Evolutionary conservation across 352 stramenopile genomes (phyloP), one percentile per base, ranked within the genome.

Genomic region (Pythium vanterpoolii): DNA sequence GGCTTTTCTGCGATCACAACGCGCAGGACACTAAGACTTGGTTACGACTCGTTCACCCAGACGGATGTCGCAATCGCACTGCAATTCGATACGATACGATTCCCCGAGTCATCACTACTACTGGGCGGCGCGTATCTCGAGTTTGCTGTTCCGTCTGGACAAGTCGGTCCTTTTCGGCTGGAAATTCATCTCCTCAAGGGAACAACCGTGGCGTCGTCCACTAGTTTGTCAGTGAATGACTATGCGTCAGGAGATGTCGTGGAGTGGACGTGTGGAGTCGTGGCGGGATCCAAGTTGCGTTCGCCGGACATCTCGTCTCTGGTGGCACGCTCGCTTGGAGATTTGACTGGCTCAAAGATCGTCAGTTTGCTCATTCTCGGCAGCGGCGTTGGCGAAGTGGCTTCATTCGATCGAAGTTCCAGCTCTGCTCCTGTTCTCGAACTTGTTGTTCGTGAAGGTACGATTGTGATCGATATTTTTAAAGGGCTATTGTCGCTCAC

Each of bases 301-400:
- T 77, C 75, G 1, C 72, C 76, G 7, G 63, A 79, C 73, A 39
- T 59, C 71, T 28, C 69, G 40, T 19, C 13, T 16, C 45, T 71
- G 16, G 18, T 66, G 6, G 18, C 13, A 2, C 5, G 9, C 0
- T 33, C 51, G 6, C 51, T 69, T 2, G 58, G 53, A 40, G 56
- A 69, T 33, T 40, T 69, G 2, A 45, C 34, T 3, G 52, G 39
- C 7, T 16, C 44, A 1, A 46, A 54, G 33, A 7, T 24, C 21
- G 45, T 60, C 6, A 59, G 26, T 0, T 58, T 87, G 0, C 33
- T 84, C 1, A 72, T 87, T 23, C 61, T 69, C 0, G 77, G 77
- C 38, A 77, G 69, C 27, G 77, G 74, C 1, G 49, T 85, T 5
- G 77, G 77, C 30, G 77, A 83, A 66, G 50, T 87, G 19, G 67